These are phyloP conservation scores for Tulasnella sp. DNA, from an alignment of 768 basidiomycete genomes.

Conservation along the genomic window DNA sequence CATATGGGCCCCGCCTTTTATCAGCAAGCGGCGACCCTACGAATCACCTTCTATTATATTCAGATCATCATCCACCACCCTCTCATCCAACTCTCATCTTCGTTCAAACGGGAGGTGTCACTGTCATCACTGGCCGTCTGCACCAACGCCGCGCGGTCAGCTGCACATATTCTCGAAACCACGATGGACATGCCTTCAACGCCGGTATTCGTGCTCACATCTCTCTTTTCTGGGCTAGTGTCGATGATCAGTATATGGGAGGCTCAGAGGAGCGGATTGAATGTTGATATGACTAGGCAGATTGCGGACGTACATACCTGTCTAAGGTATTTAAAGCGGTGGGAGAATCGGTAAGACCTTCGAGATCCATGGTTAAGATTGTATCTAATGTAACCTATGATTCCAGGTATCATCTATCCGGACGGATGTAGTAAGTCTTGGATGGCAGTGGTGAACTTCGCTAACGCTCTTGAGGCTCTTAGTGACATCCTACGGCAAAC, in stretches of 20 bases:
- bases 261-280: constrained; percentile 39
- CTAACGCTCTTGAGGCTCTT: too few species aligned
- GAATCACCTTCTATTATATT: constrained; percentile 50
- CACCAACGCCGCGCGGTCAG: constrained; percentile 72
- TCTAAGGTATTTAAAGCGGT: constrained; percentile 40
- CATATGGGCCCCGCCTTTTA: constrained; percentile 43
- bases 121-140: constrained; percentile 68
- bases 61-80: constrained; percentile 71
- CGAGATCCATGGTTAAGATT: too few species aligned
- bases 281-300: constrained; percentile 39
- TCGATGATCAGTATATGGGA: constrained; percentile 60
- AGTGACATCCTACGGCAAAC: too few species aligned
- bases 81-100: constrained; percentile 45
- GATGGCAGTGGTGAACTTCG: too few species aligned
- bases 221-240: constrained; percentile 44
- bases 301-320: constrained; percentile 51
- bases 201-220: constrained; percentile 30
- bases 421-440: too few species aligned
- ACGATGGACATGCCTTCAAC: constrained; percentile 34
- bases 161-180: constrained; percentile 59
- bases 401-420: too few species aligned
- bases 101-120: constrained; percentile 38
- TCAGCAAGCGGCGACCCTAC: constrained; percentile 48
- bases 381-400: too few species aligned
- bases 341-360: constrained; percentile 24